Evolutionary conservation across 257 asterid genomes (phyloP), one percentile per base, ranked within the genome.

Genomic region (Solanum paucissectum): DNA sequence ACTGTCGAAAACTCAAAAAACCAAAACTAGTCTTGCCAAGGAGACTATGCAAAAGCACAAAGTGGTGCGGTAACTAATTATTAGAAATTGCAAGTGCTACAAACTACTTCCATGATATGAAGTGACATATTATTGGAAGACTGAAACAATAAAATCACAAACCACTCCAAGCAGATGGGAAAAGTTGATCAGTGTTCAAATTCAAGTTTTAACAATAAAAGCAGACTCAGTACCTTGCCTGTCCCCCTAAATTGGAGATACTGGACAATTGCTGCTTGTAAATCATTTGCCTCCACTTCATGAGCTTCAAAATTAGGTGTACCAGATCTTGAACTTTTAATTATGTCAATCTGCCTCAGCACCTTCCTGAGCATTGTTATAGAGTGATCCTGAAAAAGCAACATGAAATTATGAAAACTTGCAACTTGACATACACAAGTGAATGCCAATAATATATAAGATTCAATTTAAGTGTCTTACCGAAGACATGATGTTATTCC

Each of bases 251-350:
- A 95, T 86, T 93, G 91, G 90, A 97, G 93, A 92, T 97, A 97
- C 60, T 94, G 98, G 14, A 93, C 94, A 89, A 97, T 95, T 66
- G 98, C 95, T 46, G 94, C 95, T 90, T 97, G 99, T 86, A 97
- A 89, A 74, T 96, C 99, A 82, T 96, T 95, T 5, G 98, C 94
- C 87, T 97, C 99, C 83, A 96, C 93, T 72, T 94, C 95, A 42
- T 95, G 99, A 64, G 99, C 94, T 90, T 92, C 99, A 85, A 97
- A 97, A 89, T 96, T 97, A 27, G 99, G 95, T 86, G 38, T 90
- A 85, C 99, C 99, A 13, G 98, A 94, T 93, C 99, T 96, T 74
- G 99, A 97, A 86, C 89, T 95, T 89, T 95, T 97, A 76, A 97
- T 97, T 85, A 94, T 90, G 87, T 96, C 99, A 3, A 93, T 95